Base-by-base conservation (phyloP, 176 grass and related monocot species). In the Triticum monococcum region DNA sequence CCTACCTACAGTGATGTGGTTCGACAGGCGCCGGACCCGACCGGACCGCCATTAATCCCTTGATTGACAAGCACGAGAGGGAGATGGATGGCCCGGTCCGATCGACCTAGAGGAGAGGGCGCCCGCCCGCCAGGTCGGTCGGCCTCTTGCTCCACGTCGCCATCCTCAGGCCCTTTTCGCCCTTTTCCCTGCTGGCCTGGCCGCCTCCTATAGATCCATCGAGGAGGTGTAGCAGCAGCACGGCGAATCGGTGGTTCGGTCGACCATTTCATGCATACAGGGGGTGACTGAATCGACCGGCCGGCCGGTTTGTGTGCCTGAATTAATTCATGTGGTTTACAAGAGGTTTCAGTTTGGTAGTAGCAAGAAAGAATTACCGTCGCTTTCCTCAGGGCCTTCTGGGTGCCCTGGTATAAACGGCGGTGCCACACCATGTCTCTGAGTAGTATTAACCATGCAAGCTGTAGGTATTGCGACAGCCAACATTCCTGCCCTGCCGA, bases 1-100 rank as follows among this genome's bases (percentile, higher is more conserved):
- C 85, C 16, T 7, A 18, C 32, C 32, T 52, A 94, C 74, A 94
- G 90, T 84, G 90, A 87, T 89, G 48, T 94, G 54, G 88, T 94
- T 94, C 56, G 56, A 59, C 54, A 20, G 18, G 83, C 73, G 78
- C 33, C 33, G 40, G 3, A 64, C 52, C 54, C 54, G 54, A 6
- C 54, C 54, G 18, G 54, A 57, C 56, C 56, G 56, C 56, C 56
- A 59, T 59, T 59, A 59, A 59, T 70, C 68, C 68, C 33, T 22
- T 0, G 64, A 18, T 54, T 31, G 66, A 36, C 66, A 69, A 69
- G 1, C 16, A 4, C 65, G 3, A 4, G 65, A 33, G 7, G 32
- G 16, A 16, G 64, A 14, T 12, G 4, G 9, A 9, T 16, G 30
- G 9, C 31, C 66, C 66, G 66, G 66, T 35, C 31, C 31, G 11